A percentile compares a stretch with the other conserved stretches of the same genome.
Conservation (phyloP, 192 early-diverging fungal genomes). For the Jimgerdemannia flammicorona region DNA sequence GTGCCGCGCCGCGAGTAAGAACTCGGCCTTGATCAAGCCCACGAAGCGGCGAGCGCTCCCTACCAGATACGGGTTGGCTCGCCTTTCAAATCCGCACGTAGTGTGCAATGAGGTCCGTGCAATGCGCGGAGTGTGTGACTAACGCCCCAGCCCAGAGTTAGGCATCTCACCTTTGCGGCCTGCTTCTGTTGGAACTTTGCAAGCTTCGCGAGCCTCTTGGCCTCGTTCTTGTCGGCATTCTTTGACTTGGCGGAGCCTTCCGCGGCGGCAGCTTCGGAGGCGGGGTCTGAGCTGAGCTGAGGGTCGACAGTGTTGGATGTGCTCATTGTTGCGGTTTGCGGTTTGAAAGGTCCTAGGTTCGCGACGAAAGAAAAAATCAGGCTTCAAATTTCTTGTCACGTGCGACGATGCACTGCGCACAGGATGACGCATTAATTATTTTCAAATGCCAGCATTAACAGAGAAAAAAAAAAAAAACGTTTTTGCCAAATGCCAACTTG, state of each 20-base stretch:
- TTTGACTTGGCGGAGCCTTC: conserved; percentile 49
- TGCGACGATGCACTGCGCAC: too few relatives aligned
- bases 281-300: neutral
- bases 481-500: too few relatives aligned
- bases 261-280: neutral
- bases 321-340: neutral
- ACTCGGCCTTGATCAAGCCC: neutral
- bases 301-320: neutral
- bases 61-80: neutral
- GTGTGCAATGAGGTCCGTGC: too few relatives aligned
- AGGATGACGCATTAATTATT: too few relatives aligned
- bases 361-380: too few relatives aligned
- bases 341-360: too few relatives aligned
- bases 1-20: neutral
- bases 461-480: too few relatives aligned
- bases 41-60: conserved; percentile 13
- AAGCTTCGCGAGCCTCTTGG: conserved; percentile 85
- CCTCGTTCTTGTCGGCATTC: conserved; percentile 89
- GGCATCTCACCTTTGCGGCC: conserved; percentile 52
- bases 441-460: too few relatives aligned
- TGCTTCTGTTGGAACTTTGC: conserved; percentile 92
- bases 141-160: neutral
- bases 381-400: too few relatives aligned
- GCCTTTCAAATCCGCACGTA: too few relatives aligned
- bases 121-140: neutral